These are phyloP conservation scores for Aspergillus luchuensis DNA, from an alignment of 2,329 filamentous ascomycete genomes.

Conservation along the genomic window DNA sequence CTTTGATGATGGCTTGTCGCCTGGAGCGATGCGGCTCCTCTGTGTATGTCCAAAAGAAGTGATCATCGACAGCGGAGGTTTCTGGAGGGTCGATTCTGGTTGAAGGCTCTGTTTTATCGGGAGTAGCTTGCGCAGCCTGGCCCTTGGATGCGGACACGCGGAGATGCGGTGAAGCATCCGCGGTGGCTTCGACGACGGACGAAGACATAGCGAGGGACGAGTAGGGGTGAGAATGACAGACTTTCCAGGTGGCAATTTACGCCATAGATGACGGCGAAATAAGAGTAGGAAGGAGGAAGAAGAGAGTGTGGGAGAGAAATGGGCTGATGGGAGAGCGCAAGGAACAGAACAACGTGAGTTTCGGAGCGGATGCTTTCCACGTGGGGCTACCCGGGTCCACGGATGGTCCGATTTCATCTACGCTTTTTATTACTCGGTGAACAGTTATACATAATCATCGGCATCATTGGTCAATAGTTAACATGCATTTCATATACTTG, in stretches of 20 bases:
- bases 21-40: constrained; percentile 94
- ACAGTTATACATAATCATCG: background rate
- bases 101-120: constrained; percentile 21
- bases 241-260: constrained; percentile 11
- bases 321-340: constrained; percentile 13
- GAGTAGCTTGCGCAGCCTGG: constrained; percentile 20
- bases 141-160: constrained; percentile 36
- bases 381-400: constrained; percentile 37
- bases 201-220: constrained; percentile 29
- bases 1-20: constrained; percentile 93
- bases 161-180: constrained; percentile 32
- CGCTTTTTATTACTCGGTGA: background rate
- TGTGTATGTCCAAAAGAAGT: constrained; percentile 99
- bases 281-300: constrained; percentile 1
- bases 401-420: constrained; percentile 17
- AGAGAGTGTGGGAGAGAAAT: constrained; percentile 10
- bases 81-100: constrained; percentile 35
- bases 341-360: constrained; percentile 19
- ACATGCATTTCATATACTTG: constrained; percentile 1
- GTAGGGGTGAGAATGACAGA: constrained; percentile 3
- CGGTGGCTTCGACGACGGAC: constrained; percentile 31
- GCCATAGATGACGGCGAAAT: constrained; percentile 21
- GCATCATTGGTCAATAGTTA: background rate
- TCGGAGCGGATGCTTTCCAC: constrained; percentile 37
- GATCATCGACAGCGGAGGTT: constrained; percentile 47